These are phyloP conservation scores for Delitschia confertaspora DNA, from an alignment of 495 filamentous ascomycete genomes.

Conservation along the genomic window DNA sequence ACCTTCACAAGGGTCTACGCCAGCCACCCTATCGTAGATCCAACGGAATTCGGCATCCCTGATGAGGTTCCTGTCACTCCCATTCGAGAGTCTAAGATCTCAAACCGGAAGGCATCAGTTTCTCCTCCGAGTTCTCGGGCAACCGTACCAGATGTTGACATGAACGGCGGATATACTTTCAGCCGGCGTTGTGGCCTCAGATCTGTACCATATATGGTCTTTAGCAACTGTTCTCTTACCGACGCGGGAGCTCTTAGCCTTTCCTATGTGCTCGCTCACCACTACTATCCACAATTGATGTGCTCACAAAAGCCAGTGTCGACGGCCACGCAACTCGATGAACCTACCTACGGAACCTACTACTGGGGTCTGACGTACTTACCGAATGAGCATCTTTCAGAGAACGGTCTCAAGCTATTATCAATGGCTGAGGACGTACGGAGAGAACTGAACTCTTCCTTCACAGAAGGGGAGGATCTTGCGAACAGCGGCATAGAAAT, in stretches of 20 bases:
- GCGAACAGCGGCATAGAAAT: slow-evolving; percentile 3
- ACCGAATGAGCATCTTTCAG: slow-evolving; percentile 18
- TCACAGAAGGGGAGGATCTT: slow-evolving; percentile 9
- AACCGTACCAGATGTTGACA: slow-evolving; percentile 1
- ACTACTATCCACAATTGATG: slow-evolving; percentile 39
- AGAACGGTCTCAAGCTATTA: slow-evolving; percentile 18
- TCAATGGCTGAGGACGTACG: slow-evolving; percentile 14
- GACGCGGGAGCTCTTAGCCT: slow-evolving; percentile 39
- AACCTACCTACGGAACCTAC: slow-evolving; percentile 7
- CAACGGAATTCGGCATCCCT: slow-evolving; percentile 5
- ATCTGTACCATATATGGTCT: slow-evolving; percentile 40
- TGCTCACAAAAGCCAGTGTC: slow-evolving; percentile 11
- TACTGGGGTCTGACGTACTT: slow-evolving; percentile 22
- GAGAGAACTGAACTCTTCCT: slow-evolving; percentile 1
- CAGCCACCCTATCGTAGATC: slow-evolving; percentile 28
- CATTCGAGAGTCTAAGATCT: not conserved
- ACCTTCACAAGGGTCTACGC: slow-evolving; percentile 39
- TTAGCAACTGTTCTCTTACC: slow-evolving; percentile 36
- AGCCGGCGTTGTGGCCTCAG: slow-evolving; percentile 39
- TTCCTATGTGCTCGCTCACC: slow-evolving; percentile 38
- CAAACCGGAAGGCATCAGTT: not conserved
- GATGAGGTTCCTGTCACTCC: not conserved
- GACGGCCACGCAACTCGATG: slow-evolving; percentile 7
- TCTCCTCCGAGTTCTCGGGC: slow-evolving; percentile 5
- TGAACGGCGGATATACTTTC: slow-evolving; percentile 26